Evolutionary conservation across 306 rosid genomes (phyloP).

Genomic region (Acmispon strigosus): DNA sequence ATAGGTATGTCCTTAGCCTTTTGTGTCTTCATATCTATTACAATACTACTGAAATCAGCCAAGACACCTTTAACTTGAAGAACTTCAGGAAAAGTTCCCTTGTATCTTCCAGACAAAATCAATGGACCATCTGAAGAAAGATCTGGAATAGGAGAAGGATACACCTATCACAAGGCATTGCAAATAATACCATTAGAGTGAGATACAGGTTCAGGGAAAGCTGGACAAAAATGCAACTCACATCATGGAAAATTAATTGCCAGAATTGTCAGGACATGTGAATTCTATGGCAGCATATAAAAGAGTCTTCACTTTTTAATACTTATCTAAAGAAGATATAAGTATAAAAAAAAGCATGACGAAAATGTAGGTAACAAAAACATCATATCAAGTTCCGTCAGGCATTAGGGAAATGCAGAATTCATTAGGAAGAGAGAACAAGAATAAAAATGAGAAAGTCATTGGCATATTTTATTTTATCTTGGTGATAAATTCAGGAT

Average conservation of each 20-base stretch:
- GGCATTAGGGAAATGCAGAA: background rate
- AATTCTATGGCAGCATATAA: background rate
- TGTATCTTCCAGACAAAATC: conserved; percentile 63
- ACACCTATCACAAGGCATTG: conserved; percentile 45
- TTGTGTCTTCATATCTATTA: conserved; percentile 45
- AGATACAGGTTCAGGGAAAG: background rate
- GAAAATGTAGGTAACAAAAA: background rate
- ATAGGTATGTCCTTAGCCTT: conserved; percentile 61
- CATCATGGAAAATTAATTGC: background rate
- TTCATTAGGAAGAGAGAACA: background rate
- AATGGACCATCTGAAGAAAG: conserved; percentile 55
- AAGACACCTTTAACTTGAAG: conserved; percentile 57
- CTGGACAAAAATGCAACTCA: conserved; percentile 9
- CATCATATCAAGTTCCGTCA: background rate
- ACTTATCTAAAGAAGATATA: background rate
- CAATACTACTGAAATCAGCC: conserved; percentile 43
- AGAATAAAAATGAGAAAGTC: background rate
- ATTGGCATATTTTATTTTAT: background rate
- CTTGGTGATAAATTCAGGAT: background rate
- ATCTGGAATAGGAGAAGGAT: conserved; percentile 60
- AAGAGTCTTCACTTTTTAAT: background rate
- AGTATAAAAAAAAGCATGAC: background rate
- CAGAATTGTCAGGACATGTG: background rate
- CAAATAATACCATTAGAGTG: conserved; percentile 21
- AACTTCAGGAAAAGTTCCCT: conserved; percentile 52